phyloP scores from a whole-genome alignment of 75 land plant genomes.

The Pinus albicaulis region DNA sequence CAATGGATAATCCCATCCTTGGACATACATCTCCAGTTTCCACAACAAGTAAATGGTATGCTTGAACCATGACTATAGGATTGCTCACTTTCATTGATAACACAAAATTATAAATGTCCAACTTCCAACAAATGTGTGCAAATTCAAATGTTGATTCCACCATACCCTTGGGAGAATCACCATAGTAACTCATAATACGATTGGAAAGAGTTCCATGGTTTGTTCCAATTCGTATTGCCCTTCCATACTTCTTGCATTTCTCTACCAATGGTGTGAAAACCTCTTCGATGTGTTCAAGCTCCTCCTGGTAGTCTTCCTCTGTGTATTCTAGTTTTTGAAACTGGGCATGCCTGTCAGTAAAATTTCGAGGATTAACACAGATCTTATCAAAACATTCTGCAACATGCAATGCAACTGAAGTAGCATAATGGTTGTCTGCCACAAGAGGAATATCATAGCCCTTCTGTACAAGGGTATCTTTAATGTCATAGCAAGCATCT shows the following conservation, averaged over 20 bases:
- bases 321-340: slow-evolving; percentile 91
- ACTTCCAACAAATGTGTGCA: slow-evolving; percentile 88
- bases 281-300: slow-evolving; percentile 97
- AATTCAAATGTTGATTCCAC: slow-evolving; percentile 99
- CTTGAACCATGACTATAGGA: slow-evolving; percentile 96
- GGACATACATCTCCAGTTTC: slow-evolving; percentile 86
- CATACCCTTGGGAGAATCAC: slow-evolving; percentile 99
- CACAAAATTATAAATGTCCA: slow-evolving; percentile 92
- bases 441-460: slow-evolving; percentile 95
- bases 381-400: slow-evolving; percentile 99
- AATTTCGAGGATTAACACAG: slow-evolving; percentile 98
- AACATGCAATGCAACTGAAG: slow-evolving; percentile 85
- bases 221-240: slow-evolving; percentile 98
- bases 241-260: slow-evolving; percentile 97
- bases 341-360: slow-evolving; percentile 98
- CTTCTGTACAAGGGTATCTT: slow-evolving; percentile 91
- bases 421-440: slow-evolving; percentile 98
- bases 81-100: slow-evolving; percentile 99
- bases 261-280: slow-evolving; percentile 96
- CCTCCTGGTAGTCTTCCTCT: slow-evolving; percentile 91
- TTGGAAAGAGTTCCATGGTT: slow-evolving; percentile 99
- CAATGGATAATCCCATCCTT: slow-evolving; percentile 97
- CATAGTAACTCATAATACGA: slow-evolving; percentile 99
- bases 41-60: slow-evolving; percentile 92
- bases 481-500: slow-evolving; percentile 96